phyloP scores from a whole-genome alignment of 2,329 filamentous ascomycete species.

The Trichoderma gracile region DNA sequence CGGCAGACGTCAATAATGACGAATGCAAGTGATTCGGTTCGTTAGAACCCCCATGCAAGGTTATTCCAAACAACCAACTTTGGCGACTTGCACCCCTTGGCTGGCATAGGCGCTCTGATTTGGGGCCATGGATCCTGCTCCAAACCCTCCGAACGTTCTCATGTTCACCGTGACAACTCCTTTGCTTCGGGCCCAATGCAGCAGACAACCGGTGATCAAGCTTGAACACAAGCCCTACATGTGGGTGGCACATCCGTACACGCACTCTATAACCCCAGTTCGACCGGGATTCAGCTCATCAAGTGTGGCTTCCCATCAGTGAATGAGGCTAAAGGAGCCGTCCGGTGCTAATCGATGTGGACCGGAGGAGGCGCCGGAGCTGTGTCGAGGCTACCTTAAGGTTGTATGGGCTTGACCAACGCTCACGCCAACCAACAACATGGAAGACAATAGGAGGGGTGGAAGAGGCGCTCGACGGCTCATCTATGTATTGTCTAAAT shows the following conservation, averaged over 20 bases:
- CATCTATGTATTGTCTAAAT: too few relatives aligned
- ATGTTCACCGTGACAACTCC: neutral
- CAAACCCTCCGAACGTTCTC: neutral
- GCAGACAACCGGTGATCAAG: neutral
- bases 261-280: too few relatives aligned
- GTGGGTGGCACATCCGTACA: neutral
- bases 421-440: slow-evolving; percentile 1
- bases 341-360: neutral
- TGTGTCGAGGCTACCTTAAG: neutral
- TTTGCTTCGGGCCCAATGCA: neutral
- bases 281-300: neutral
- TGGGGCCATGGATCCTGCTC: neutral
- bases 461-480: neutral
- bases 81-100: neutral
- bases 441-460: too few relatives aligned
- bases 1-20: neutral
- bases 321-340: neutral
- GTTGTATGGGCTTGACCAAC: neutral
- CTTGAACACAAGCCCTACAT: neutral
- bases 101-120: neutral
- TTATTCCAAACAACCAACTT: neutral
- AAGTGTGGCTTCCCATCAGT: neutral
- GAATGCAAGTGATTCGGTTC: neutral
- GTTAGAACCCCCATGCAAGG: neutral
- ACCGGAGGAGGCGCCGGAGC: neutral